Conservation (phyloP, 257 asterid genomes). For the Fraxinus americana region DNA sequence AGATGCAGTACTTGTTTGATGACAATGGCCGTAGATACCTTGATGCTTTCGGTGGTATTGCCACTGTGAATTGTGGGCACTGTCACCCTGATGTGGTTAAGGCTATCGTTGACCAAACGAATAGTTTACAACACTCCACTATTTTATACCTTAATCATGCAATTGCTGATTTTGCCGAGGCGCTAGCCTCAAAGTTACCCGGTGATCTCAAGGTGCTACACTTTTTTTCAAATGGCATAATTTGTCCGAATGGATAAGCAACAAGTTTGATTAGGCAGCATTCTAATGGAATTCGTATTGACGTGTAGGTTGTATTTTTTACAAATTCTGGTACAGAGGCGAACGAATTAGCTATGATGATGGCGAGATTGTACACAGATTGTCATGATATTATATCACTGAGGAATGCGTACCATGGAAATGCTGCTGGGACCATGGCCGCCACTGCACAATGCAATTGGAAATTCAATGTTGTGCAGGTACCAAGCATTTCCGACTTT, state of each 20-base stretch:
- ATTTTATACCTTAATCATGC: constrained; percentile 64
- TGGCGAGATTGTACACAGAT: constrained; percentile 70
- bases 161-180: constrained; percentile 75
- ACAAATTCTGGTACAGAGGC: constrained; percentile 89
- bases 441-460: constrained; percentile 76
- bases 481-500: constrained; percentile 1
- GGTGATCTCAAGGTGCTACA: constrained; percentile 67
- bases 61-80: constrained; percentile 78
- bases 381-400: constrained; percentile 61
- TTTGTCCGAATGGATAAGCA: not conserved
- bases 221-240: not conserved
- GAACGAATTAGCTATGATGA: constrained; percentile 76
- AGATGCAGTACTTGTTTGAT: constrained; percentile 77
- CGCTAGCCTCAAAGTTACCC: constrained; percentile 67
- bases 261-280: not conserved
- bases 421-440: constrained; percentile 72
- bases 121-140: constrained; percentile 65
- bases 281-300: not conserved
- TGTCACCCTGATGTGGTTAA: constrained; percentile 49
- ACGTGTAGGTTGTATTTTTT: constrained; percentile 61
- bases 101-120: constrained; percentile 62
- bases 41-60: constrained; percentile 81
- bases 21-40: constrained; percentile 67
- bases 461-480: constrained; percentile 79
- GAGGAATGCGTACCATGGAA: constrained; percentile 79